These are phyloP conservation scores for Calonectria henricotiae DNA, from an alignment of 2,329 filamentous ascomycete genomes.

Conservation along the genomic window DNA sequence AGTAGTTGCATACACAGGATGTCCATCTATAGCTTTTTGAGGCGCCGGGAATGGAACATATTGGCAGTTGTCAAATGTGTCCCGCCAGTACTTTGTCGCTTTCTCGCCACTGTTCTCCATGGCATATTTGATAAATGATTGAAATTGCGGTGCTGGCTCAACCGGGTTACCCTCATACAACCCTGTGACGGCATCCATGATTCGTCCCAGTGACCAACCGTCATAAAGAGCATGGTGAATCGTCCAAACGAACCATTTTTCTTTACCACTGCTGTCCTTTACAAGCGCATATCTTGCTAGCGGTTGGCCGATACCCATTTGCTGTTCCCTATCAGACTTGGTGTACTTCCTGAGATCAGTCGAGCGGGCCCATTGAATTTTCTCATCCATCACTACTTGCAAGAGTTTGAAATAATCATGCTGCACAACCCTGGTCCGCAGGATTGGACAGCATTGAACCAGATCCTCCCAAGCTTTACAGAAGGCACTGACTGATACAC, in stretches of 20 bases:
- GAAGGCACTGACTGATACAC: slow-evolving; percentile 31
- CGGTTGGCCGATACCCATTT: slow-evolving; percentile 57
- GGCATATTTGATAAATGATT: slow-evolving; percentile 32
- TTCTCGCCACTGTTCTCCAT: not conserved
- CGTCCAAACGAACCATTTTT: slow-evolving; percentile 47
- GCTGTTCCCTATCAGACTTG: slow-evolving; percentile 1
- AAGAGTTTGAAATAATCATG: slow-evolving; percentile 59
- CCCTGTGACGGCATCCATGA: slow-evolving; percentile 37
- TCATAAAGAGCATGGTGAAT: slow-evolving; percentile 55
- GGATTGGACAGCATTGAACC: slow-evolving; percentile 49
- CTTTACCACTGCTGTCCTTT: slow-evolving; percentile 25
- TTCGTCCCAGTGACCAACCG: slow-evolving; percentile 49
- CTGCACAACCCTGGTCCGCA: slow-evolving; percentile 66
- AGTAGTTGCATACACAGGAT: not conserved
- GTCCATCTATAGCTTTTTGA: slow-evolving; percentile 11
- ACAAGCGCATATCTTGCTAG: slow-evolving; percentile 59
- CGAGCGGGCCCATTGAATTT: slow-evolving; percentile 52
- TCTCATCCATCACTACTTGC: slow-evolving; percentile 62
- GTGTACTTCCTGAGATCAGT: slow-evolving; percentile 57
- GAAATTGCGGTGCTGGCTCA: slow-evolving; percentile 1
- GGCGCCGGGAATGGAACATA: slow-evolving; percentile 24
- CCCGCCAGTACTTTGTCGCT: slow-evolving; percentile 27
- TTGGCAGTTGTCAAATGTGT: slow-evolving; percentile 1
- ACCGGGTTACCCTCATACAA: slow-evolving; percentile 26
- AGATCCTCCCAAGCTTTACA: slow-evolving; percentile 38